Percentiles rank a stretch among this genome's conserved stretches.
These are phyloP conservation scores for Yamadazyma trypodendri DNA, from an alignment of 1,139 yeast species.

Conservation along the genomic window DNA sequence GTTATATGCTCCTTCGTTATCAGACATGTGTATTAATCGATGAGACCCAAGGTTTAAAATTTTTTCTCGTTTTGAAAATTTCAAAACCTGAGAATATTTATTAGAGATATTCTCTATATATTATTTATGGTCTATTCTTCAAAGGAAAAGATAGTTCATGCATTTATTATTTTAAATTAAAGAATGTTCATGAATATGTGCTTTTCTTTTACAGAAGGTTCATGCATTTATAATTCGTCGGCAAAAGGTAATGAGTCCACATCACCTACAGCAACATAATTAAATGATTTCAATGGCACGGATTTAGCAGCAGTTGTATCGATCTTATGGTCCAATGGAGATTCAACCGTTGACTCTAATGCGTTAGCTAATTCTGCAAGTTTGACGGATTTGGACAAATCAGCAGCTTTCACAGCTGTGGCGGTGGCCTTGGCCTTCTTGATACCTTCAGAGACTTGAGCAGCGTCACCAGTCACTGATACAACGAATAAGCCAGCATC, in stretches of 20 bases:
- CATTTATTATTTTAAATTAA: no score
- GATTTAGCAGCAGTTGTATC: conserved; percentile 43
- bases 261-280: conserved; percentile 91
- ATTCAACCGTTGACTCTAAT: conserved; percentile 49
- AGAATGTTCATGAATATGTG: no score
- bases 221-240: conserved; percentile 66
- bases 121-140: neutral
- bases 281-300: conserved; percentile 63
- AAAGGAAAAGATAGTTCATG: no score
- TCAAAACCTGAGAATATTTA: no score
- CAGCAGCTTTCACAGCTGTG: conserved; percentile 33
- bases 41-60: no score
- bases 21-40: conserved; percentile 34
- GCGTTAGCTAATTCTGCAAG: conserved; percentile 48
- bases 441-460: conserved; percentile 62
- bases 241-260: conserved; percentile 83
- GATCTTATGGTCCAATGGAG: conserved; percentile 47
- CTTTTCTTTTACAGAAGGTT: no score
- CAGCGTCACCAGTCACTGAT: conserved; percentile 58
- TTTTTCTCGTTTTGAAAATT: no score
- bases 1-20: conserved; percentile 57
- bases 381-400: conserved; percentile 42
- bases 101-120: no score
- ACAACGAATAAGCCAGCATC: conserved; percentile 84
- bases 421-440: conserved; percentile 61